Percentiles rank a stretch among this genome's conserved stretches.
These are phyloP conservation scores for Venturia pyrina DNA, from an alignment of 2,329 filamentous ascomycete genomes.

Conservation along the genomic window DNA sequence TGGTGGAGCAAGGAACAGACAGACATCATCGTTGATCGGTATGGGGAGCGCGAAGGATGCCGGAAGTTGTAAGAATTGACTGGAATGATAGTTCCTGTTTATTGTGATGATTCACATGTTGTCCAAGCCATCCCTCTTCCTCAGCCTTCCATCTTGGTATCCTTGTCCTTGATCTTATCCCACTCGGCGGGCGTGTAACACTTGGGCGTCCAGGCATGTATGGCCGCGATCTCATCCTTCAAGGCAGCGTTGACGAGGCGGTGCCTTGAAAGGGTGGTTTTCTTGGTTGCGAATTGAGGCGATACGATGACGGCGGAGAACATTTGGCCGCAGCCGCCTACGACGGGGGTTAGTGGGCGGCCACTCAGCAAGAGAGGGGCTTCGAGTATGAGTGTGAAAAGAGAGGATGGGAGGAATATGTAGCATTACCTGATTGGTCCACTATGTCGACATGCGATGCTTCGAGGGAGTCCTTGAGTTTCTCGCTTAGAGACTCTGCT, in stretches of 20 bases:
- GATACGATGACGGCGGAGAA: slow-evolving; percentile 60
- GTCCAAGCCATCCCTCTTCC: too few species aligned
- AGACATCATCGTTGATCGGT: background rate
- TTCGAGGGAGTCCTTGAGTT: slow-evolving; percentile 58
- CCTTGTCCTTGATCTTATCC: slow-evolving; percentile 50
- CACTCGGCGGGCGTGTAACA: slow-evolving; percentile 89
- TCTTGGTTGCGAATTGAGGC: slow-evolving; percentile 36
- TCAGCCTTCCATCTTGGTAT: background rate
- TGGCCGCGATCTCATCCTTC: slow-evolving; percentile 78
- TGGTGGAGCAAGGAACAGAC: background rate
- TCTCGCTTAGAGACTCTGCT: slow-evolving; percentile 57
- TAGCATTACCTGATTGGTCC: slow-evolving; percentile 73
- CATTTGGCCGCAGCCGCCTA: slow-evolving; percentile 62
- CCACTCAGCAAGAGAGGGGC: background rate
- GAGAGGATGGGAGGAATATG: slow-evolving; percentile 16
- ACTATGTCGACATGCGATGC: slow-evolving; percentile 78
- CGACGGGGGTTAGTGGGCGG: background rate
- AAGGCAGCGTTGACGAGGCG: slow-evolving; percentile 75
- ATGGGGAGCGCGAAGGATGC: too few species aligned
- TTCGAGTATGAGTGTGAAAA: background rate
- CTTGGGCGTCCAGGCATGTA: slow-evolving; percentile 92
- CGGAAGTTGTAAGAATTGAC: too few species aligned
- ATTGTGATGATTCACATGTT: too few species aligned
- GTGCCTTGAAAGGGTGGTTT: slow-evolving; percentile 69
- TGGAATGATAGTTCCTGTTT: too few species aligned